Evolutionary conservation across 768 basidiomycete species (phyloP).

Genomic region (Amyloporia xantha): DNA sequence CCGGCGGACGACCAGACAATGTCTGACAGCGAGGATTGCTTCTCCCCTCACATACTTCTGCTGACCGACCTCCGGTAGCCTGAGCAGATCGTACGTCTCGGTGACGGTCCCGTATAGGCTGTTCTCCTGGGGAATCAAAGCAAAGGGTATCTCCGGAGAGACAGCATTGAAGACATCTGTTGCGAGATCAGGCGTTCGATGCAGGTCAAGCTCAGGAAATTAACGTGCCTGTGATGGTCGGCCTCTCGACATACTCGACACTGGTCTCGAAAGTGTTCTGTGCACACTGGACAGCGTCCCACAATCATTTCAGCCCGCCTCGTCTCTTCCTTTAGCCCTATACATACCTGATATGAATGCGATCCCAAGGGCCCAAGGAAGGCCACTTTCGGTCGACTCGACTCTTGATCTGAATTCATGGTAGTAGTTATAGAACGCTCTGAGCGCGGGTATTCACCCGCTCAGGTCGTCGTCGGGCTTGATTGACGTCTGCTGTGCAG

Average conservation of each 20-base stretch:
- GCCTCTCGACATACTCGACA: constrained; percentile 36
- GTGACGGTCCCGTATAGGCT: constrained; percentile 65
- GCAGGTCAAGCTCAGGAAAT: not conserved
- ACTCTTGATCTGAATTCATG: not conserved
- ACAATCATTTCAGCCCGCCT: not conserved
- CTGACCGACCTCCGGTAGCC: constrained; percentile 31
- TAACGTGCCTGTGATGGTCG: constrained; percentile 31
- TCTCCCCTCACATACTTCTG: constrained; percentile 54
- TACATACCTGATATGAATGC: constrained; percentile 56
- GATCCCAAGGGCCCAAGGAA: constrained; percentile 67
- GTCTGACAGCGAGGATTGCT: constrained; percentile 52
- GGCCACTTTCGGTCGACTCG: constrained; percentile 29
- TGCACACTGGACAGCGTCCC: constrained; percentile 33
- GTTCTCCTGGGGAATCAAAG: constrained; percentile 78
- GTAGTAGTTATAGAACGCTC: not conserved
- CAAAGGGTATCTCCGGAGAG: constrained; percentile 39
- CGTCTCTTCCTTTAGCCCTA: not conserved
- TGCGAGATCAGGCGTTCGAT: no score
- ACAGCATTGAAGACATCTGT: constrained; percentile 57
- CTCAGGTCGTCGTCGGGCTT: not conserved
- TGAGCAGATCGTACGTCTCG: constrained; percentile 67
- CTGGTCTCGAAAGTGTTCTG: constrained; percentile 37
- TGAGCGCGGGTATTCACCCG: not conserved
- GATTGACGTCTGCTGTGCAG: not conserved
- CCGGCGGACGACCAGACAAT: constrained; percentile 58